Evolutionary conservation across 192 early-diverging fungal genomes (phyloP).

Genomic region (Backusella morwellensis): DNA sequence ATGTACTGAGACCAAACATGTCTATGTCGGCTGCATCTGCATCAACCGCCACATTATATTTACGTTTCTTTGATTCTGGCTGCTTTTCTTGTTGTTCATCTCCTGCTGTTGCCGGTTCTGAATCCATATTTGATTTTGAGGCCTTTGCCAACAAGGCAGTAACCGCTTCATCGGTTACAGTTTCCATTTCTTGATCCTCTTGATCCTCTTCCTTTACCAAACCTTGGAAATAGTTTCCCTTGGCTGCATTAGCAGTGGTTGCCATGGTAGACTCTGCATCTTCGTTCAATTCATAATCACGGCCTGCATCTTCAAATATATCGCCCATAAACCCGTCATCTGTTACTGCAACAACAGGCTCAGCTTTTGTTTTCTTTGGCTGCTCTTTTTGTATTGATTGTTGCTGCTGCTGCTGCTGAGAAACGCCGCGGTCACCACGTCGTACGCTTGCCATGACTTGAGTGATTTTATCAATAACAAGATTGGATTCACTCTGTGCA

Average conservation of each 20-base stretch:
- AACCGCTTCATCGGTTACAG: background rate
- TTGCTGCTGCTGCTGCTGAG: background rate
- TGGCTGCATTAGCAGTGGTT: background rate
- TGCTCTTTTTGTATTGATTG: slow-evolving; percentile 33
- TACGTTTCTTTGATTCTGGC: slow-evolving; percentile 15
- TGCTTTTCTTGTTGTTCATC: background rate
- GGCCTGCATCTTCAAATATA: slow-evolving; percentile 87
- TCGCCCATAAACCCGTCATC: slow-evolving; percentile 42
- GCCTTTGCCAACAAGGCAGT: slow-evolving; percentile 4
- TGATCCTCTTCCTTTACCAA: slow-evolving; percentile 21
- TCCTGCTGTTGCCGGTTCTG: background rate
- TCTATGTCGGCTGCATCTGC: slow-evolving; percentile 50
- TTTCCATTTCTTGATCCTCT: slow-evolving; percentile 18
- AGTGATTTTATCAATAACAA: slow-evolving; percentile 74
- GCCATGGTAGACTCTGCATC: background rate
- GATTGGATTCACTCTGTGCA: slow-evolving; percentile 46
- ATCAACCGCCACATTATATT: slow-evolving; percentile 32
- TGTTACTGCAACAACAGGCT: background rate
- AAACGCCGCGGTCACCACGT: slow-evolving; percentile 34
- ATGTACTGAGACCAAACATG: slow-evolving; percentile 48
- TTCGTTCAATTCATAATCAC: slow-evolving; percentile 70
- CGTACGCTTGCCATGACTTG: slow-evolving; percentile 55
- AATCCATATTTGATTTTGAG: background rate
- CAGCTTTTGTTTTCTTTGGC: slow-evolving; percentile 22
- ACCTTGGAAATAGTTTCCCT: slow-evolving; percentile 30